Evolutionary conservation across 2,329 filamentous ascomycete species (phyloP).

Genomic region (Acephala macrosclerotiorum): DNA sequence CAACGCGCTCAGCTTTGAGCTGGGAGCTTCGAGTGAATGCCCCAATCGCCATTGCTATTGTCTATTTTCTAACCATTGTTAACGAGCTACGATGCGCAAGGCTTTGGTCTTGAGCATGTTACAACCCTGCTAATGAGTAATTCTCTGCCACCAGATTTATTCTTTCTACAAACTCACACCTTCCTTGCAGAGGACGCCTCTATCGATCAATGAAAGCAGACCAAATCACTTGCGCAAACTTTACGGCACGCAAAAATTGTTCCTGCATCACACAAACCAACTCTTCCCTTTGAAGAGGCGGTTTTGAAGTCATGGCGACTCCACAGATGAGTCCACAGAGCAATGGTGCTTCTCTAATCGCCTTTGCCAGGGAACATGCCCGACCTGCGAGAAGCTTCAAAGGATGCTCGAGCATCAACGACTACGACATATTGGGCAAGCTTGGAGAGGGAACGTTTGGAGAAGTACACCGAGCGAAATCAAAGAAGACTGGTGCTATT

Average conservation of each 20-base stretch:
- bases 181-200: background rate
- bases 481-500: constrained; percentile 74
- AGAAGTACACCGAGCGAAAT: constrained; percentile 92
- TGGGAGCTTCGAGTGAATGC: background rate
- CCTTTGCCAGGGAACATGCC: constrained; percentile 59
- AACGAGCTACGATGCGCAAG: constrained; percentile 14
- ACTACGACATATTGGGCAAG: constrained; percentile 83
- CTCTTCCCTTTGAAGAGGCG: background rate
- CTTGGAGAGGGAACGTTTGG: constrained; percentile 97
- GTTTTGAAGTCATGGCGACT: constrained; percentile 5
- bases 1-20: background rate
- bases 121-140: constrained; percentile 12
- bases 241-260: background rate
- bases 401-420: constrained; percentile 83
- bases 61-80: constrained; percentile 1
- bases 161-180: background rate
- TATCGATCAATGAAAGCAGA: background rate
- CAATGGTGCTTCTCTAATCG: constrained; percentile 56
- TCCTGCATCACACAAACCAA: background rate
- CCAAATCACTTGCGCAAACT: background rate
- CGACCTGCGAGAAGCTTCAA: constrained; percentile 69
- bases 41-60: background rate
- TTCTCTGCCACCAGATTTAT: background rate
- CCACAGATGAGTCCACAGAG: constrained; percentile 32
- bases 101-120: constrained; percentile 17